Conservation (phyloP, 2,329 filamentous ascomycete species). For the Sclerotinia subarctica region DNA sequence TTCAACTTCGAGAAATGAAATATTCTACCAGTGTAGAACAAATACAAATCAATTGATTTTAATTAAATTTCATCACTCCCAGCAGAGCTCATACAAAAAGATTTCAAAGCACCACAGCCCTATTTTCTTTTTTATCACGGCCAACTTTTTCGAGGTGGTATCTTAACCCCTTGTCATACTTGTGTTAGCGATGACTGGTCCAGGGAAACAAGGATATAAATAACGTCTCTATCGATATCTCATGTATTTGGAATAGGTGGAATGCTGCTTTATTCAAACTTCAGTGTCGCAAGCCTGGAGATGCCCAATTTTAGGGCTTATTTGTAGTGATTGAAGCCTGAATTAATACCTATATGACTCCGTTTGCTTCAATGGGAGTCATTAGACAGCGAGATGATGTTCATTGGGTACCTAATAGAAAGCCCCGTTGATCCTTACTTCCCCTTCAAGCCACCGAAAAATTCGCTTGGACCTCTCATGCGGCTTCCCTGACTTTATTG, state of each 20-base stretch:
- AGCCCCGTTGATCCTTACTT: constrained; percentile 7
- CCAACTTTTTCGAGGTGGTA: neutral
- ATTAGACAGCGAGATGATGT: constrained; percentile 5
- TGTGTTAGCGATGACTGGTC: constrained; percentile 12
- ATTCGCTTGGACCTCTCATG: constrained; percentile 14
- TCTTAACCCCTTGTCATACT: neutral
- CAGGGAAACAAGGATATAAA: constrained; percentile 19
- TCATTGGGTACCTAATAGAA: neutral
- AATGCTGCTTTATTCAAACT: constrained; percentile 13
- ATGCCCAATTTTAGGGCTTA: neutral
- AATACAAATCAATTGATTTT: neutral
- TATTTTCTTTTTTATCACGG: neutral
- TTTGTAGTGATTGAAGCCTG: constrained; percentile 11
- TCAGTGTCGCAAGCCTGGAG: neutral
- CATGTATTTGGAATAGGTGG: neutral
- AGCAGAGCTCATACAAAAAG: neutral
- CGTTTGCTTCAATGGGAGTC: neutral
- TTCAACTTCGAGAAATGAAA: constrained; percentile 1
- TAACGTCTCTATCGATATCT: constrained; percentile 5
- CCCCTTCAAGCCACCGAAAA: constrained; percentile 5
- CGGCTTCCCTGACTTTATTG: constrained; percentile 1
- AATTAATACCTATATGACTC: neutral
- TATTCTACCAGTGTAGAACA: neutral
- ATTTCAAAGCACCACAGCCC: constrained; percentile 6
- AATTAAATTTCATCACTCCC: neutral